Conservation (phyloP, 1,284 basidiomycete species). For the Baeospora myosura region DNA sequence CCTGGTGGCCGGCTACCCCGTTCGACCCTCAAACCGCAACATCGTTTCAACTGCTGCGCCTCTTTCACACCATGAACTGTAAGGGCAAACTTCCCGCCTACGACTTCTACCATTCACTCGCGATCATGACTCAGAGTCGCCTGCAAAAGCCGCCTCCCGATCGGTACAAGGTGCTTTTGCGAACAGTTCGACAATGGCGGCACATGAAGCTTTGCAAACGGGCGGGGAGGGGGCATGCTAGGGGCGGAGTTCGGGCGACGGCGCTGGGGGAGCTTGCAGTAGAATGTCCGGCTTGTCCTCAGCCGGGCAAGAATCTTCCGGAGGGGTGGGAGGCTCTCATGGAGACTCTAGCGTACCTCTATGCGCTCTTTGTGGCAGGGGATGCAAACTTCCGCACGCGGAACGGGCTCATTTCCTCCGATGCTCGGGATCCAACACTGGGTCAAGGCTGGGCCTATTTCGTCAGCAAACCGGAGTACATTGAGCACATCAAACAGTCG, state of each 20-base stretch:
- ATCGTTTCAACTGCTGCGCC: neutral
- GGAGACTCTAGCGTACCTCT: conserved; percentile 14
- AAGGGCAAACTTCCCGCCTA: neutral
- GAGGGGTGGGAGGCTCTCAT: conserved; percentile 16
- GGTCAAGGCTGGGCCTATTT: conserved; percentile 21
- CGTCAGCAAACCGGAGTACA: conserved; percentile 18
- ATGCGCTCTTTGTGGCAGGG: conserved; percentile 16
- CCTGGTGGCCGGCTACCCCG: neutral
- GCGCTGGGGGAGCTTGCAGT: conserved; percentile 18
- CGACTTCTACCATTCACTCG: neutral
- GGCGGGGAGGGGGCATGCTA: conserved; percentile 7
- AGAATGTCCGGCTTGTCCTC: conserved; percentile 23
- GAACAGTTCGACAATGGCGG: conserved; percentile 8
- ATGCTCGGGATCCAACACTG: conserved; percentile 17
- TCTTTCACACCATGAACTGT: neutral
- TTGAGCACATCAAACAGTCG: conserved; percentile 7
- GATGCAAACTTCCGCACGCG: conserved; percentile 25
- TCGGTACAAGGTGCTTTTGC: conserved; percentile 4
- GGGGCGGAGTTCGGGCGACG: conserved; percentile 10
- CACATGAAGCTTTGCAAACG: conserved; percentile 12
- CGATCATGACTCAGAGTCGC: neutral
- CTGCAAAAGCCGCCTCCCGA: neutral
- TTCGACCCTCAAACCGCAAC: neutral
- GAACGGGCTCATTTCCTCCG: conserved; percentile 12
- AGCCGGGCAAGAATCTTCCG: conserved; percentile 21